Evolutionary conservation across 1,284 basidiomycete genomes (phyloP).

Genomic region (Stereum hirsutum): DNA sequence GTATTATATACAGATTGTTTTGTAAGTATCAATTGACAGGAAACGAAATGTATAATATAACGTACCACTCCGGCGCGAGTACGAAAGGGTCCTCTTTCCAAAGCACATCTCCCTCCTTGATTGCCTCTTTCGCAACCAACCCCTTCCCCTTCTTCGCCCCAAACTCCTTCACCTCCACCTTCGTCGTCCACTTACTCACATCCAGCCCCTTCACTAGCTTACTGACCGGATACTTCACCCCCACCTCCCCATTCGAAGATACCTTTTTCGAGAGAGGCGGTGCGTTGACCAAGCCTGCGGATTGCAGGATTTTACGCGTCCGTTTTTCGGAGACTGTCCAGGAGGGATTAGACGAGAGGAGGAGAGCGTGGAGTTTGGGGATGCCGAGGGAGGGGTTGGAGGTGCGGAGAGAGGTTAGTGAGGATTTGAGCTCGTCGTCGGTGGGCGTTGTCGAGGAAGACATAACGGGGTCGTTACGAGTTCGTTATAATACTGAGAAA

Average conservation of each 20-base stretch:
- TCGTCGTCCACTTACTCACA: constrained; percentile 48
- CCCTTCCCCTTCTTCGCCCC: constrained; percentile 75
- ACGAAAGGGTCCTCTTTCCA: constrained; percentile 80
- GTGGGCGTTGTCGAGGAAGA: constrained; percentile 17
- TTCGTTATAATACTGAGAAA: too few species aligned
- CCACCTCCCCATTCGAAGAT: constrained; percentile 14
- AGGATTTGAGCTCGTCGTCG: constrained; percentile 36
- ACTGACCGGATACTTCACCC: constrained; percentile 45
- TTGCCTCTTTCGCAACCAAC: constrained; percentile 59
- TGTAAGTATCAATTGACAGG: constrained; percentile 2
- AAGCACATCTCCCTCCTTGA: constrained; percentile 63
- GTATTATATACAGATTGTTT: too few species aligned
- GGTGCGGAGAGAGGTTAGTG: constrained; percentile 32
- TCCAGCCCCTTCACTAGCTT: constrained; percentile 61
- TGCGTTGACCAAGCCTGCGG: constrained; percentile 44
- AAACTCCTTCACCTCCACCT: constrained; percentile 65
- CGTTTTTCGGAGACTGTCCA: constrained; percentile 82
- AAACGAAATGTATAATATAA: constrained; percentile 5
- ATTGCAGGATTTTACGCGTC: constrained; percentile 59
- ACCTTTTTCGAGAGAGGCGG: constrained; percentile 11
- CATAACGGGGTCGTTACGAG: too few species aligned
- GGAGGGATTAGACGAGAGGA: constrained; percentile 48
- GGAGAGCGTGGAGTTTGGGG: constrained; percentile 55
- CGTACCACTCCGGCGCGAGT: constrained; percentile 64
- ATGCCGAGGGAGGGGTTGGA: constrained; percentile 59